Conservation (phyloP, 768 basidiomycete species). For the Phallus indusiatus region DNA sequence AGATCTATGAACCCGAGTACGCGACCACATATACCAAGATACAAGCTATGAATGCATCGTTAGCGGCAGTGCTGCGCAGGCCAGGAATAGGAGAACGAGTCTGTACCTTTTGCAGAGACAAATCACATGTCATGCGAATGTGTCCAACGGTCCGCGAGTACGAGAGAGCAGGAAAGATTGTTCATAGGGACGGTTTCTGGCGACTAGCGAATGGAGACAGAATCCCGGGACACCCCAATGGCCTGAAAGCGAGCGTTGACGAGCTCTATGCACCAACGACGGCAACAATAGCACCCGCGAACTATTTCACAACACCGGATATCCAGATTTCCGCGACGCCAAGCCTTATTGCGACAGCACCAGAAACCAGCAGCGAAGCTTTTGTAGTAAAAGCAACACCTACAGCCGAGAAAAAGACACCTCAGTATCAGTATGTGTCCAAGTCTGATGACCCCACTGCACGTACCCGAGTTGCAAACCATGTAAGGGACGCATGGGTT, state of each 20-base stretch:
- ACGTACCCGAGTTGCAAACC: background rate
- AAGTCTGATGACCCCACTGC: background rate
- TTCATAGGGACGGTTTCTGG: background rate
- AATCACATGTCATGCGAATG: background rate
- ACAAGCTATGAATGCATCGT: no score
- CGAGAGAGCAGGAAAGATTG: background rate
- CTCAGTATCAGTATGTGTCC: conserved; percentile 1
- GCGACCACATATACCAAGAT: no score
- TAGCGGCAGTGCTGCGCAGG: no score
- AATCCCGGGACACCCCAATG: background rate
- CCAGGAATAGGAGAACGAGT: no score
- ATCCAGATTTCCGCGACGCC: background rate
- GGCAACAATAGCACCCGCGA: background rate
- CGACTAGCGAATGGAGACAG: background rate
- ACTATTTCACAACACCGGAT: background rate
- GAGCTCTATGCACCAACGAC: background rate
- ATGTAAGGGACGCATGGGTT: background rate
- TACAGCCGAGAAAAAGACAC: background rate
- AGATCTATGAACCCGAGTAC: background rate
- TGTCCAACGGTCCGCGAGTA: background rate
- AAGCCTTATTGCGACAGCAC: background rate
- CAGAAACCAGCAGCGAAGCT: background rate
- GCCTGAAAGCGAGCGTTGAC: conserved; percentile 1
- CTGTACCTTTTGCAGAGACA: no score
- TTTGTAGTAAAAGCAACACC: background rate